Evolutionary conservation across 768 basidiomycete genomes (phyloP), one percentile per base, ranked within the genome.

Genomic region (Mycena floridula): DNA sequence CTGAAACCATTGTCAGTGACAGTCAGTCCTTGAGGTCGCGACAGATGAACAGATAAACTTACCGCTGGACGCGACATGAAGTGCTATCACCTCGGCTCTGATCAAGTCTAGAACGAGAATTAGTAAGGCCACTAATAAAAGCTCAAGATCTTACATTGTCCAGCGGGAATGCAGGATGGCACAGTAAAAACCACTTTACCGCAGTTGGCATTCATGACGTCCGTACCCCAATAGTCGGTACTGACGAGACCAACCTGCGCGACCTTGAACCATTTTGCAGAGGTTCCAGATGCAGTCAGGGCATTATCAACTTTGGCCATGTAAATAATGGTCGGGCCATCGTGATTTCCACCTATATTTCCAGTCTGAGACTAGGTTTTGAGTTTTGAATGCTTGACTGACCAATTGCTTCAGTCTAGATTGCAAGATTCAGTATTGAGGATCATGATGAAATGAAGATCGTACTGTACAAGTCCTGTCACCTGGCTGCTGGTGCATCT

Each of bases 401-500:
- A n/a, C n/a, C n/a, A n/a, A n/a, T n/a, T n/a, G n/a, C n/a, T n/a
- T n/a, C n/a, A n/a, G n/a, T n/a, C n/a, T n/a, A n/a, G n/a, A n/a
- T n/a, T n/a, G n/a, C n/a, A n/a, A n/a, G n/a, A n/a, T n/a, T n/a
- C n/a, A n/a, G n/a, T n/a, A n/a, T n/a, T n/a, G n/a, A n/a, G n/a
- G n/a, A n/a, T n/a, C n/a, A n/a, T n/a, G n/a, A n/a, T n/a, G n/a
- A n/a, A n/a, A n/a, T n/a, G n/a, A n/a, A n/a, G n/a, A n/a, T n/a
- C n/a, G n/a, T n/a, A n/a, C n/a, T n/a, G n/a, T n/a, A n/a, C 75
- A 78, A 3, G 62, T 62, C 27, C 74, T 68, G 39, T 73, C 65
- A 27, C 59, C 62, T 4, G 70, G 70, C 54, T 76, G 73, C 54
- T 72, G 70, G 52, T 77, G 73, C 74, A 76, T 76, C 57, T 78